Base-by-base conservation (phyloP, 305 asterid species). In the Fraxinus xanthoxyloides region DNA sequence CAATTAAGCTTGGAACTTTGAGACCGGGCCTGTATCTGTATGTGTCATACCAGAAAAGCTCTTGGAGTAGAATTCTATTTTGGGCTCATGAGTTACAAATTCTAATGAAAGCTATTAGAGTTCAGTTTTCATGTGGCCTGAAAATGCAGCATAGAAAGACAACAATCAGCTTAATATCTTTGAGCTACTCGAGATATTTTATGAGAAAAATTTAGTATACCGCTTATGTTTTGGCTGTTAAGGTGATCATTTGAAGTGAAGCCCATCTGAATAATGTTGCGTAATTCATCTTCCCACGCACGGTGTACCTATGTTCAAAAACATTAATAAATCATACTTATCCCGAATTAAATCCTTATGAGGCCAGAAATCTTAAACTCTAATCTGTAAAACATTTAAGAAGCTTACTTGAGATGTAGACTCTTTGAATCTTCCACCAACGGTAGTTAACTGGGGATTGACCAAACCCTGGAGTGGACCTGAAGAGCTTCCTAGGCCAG, bases 251-350 rank as follows among this genome's bases (percentile, higher is more conserved):
- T 86, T n/a, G 95, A 81, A 87, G 84, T 90, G 77, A 94, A 87
- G 72, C 96, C 97, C 95, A 92, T 91, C 77, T 91, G 94, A 80
- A 91, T 89, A 24, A 93, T 65, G 76, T 89, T 93, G 74, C 90
- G 92, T 61, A 93, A 95, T 77, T 94, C 98, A 40, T 86, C 95
- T 32, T 91, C 93, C 97, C 97, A 93, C 32, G 81, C 85, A 35
- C 82, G 67, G 9, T 89, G 84, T 30, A 79, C 92, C 97, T 94
- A 79, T 34, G 54, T 43, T 43, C 5, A 15, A 79, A 1, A 79
- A 21, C 70, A 85, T 67, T 13, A 54, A 28, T 26, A 35, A 80
- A 12, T 43, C n/a, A 12, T 43, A 43, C 5, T 12, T 43, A 0
- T 1, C 0, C 31, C 0, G 17, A 43, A 36, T 36, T 36, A 36